phyloP scores from a whole-genome alignment of 2,329 filamentous ascomycete genomes.

The Nemania serpens region DNA sequence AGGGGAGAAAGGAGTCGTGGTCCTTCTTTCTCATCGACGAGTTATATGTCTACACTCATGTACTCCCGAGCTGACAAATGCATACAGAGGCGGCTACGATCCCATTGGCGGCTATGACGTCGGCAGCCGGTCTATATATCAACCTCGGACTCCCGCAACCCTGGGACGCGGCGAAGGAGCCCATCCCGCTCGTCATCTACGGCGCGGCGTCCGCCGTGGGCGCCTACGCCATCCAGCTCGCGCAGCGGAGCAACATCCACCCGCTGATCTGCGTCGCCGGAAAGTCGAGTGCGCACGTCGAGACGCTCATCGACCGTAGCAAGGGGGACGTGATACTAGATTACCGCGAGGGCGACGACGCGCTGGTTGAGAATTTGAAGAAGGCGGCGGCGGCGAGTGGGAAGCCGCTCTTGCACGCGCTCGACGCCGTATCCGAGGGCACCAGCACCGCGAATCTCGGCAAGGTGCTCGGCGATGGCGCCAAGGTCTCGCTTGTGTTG shows the following conservation, averaged over 20 bases:
- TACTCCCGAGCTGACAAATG: background rate
- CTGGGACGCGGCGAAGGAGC: slow-evolving; percentile 46
- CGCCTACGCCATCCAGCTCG: slow-evolving; percentile 62
- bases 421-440: slow-evolving; percentile 62
- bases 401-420: slow-evolving; percentile 51
- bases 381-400: slow-evolving; percentile 35
- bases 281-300: slow-evolving; percentile 54
- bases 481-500: slow-evolving; percentile 46
- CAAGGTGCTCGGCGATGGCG: slow-evolving; percentile 48
- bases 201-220: slow-evolving; percentile 62
- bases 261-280: slow-evolving; percentile 66
- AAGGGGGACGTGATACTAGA: slow-evolving; percentile 64
- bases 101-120: slow-evolving; percentile 59
- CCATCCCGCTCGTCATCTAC: slow-evolving; percentile 53
- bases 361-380: slow-evolving; percentile 48
- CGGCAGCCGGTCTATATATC: slow-evolving; percentile 55
- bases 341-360: slow-evolving; percentile 61
- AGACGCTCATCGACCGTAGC: slow-evolving; percentile 54
- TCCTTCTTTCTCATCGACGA: background rate
- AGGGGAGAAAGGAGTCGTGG: background rate
- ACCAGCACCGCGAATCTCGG: slow-evolving; percentile 51
- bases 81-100: slow-evolving; percentile 58
- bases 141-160: slow-evolving; percentile 54
- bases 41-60: background rate
- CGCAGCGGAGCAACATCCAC: slow-evolving; percentile 59